Conservation (phyloP, 139 green algal species). For the Coelastrella sp. region DNA sequence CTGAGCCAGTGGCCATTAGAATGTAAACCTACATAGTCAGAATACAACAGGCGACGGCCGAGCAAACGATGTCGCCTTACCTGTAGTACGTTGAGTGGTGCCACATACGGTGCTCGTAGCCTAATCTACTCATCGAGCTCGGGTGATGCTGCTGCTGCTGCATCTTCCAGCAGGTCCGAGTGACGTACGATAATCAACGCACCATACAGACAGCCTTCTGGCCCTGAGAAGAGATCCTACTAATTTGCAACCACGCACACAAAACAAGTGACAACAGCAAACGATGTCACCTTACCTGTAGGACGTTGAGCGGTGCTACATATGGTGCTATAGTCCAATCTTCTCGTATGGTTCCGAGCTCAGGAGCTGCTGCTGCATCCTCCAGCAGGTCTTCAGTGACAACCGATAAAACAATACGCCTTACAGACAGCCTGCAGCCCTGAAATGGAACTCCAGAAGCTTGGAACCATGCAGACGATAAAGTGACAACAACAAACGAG, state of each 20-base stretch:
- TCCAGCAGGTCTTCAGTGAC: constrained; percentile 55
- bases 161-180: constrained; percentile 47
- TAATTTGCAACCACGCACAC: constrained; percentile 58
- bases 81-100: constrained; percentile 95
- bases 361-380: constrained; percentile 22
- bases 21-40: no score
- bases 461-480: no score
- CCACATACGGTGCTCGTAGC: constrained; percentile 91
- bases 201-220: background rate
- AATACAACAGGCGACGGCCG: no score
- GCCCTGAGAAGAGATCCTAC: constrained; percentile 17
- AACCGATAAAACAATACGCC: no score
- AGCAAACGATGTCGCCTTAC: no score
- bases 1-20: no score
- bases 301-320: constrained; percentile 93
- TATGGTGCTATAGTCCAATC: constrained; percentile 89
- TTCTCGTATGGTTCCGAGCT: constrained; percentile 75
- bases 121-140: constrained; percentile 78
- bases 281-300: constrained; percentile 65
- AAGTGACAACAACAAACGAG: no score
- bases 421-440: no score
- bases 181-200: constrained; percentile 44
- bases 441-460: no score
- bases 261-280: no score
- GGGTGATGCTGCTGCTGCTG: background rate